A percentile compares a stretch with the other conserved stretches of the same genome.
These are phyloP conservation scores for Carex kokanica DNA, from an alignment of 176 grass and related monocot species.

Conservation along the genomic window DNA sequence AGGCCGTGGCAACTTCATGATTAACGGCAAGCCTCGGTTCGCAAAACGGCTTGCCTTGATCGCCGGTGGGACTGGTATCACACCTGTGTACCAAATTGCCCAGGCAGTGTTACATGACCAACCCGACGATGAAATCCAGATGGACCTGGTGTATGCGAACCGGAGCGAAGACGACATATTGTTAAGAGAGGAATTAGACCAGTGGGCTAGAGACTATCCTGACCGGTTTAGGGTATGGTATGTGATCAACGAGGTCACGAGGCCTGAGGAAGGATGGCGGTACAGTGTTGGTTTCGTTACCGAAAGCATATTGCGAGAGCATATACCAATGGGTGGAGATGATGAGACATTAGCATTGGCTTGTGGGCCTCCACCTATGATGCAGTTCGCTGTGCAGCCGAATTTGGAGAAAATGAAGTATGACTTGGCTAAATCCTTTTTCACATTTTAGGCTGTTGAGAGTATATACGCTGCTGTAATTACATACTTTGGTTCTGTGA, in stretches of 20 bases:
- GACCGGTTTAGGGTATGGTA: constrained; percentile 86
- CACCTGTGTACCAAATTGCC: constrained; percentile 90
- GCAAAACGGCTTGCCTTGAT: constrained; percentile 67
- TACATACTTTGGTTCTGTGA: constrained; percentile 29
- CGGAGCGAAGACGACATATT: constrained; percentile 83
- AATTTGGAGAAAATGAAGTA: constrained; percentile 96
- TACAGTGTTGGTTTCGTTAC: constrained; percentile 73
- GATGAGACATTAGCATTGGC: constrained; percentile 68
- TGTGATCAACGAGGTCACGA: constrained; percentile 64
- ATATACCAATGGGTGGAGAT: constrained; percentile 47
- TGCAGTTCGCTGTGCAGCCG: constrained; percentile 78
- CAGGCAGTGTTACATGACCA: constrained; percentile 76
- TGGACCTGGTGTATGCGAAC: constrained; percentile 92
- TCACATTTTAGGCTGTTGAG: constrained; percentile 38
- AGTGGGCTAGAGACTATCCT: constrained; percentile 55
- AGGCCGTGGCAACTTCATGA: constrained; percentile 58
- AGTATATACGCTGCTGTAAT: constrained; percentile 10
- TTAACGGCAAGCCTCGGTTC: constrained; percentile 56
- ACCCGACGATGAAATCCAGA: constrained; percentile 67
- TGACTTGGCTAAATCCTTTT: constrained; percentile 56
- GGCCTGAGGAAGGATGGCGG: constrained; percentile 59
- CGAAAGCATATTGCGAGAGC: constrained; percentile 55
- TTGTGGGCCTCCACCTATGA: constrained; percentile 89
- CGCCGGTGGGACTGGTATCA: constrained; percentile 83
- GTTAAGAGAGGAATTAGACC: constrained; percentile 66